Evolutionary conservation across 2,329 filamentous ascomycete species (phyloP).

Genomic region (Penicillium griseofulvum): DNA sequence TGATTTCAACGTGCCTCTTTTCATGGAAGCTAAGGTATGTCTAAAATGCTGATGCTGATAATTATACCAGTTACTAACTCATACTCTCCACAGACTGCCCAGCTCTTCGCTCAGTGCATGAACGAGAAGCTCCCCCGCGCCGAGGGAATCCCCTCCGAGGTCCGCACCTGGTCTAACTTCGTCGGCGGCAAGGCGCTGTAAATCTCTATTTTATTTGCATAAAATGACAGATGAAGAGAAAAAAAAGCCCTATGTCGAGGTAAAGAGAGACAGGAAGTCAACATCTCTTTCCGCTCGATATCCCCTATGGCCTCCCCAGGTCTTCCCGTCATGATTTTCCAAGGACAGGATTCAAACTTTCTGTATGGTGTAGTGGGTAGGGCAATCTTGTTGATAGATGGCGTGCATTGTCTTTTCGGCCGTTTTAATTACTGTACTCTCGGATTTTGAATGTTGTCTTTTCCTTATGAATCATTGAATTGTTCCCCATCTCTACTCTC

Average conservation of each 20-base stretch:
- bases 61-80: constrained; percentile 20
- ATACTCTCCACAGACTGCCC: constrained; percentile 67
- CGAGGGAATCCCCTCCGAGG: constrained; percentile 86
- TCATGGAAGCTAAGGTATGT: constrained; percentile 95
- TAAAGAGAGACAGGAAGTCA: not conserved
- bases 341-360: not conserved
- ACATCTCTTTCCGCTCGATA: constrained; percentile 4
- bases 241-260: constrained; percentile 7
- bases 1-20: constrained; percentile 94
- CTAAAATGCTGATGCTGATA: not conserved
- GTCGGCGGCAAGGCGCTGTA: constrained; percentile 65
- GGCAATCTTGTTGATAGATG: constrained; percentile 33
- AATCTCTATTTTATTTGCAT: constrained; percentile 22
- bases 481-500: constrained; percentile 2
- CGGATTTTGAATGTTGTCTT: constrained; percentile 6
- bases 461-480: constrained; percentile 1
- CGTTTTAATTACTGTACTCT: constrained; percentile 8
- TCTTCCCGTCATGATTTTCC: constrained; percentile 4
- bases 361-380: constrained; percentile 28
- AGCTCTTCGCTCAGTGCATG: constrained; percentile 96
- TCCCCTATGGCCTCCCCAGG: constrained; percentile 6
- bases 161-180: constrained; percentile 93
- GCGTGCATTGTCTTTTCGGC: constrained; percentile 23
- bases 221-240: constrained; percentile 13
- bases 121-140: constrained; percentile 87